A percentile compares a stretch with the other conserved stretches of the same genome.
These are phyloP conservation scores for Zoysia pacifica DNA, from an alignment of 176 grass and related monocot species.

Conservation along the genomic window DNA sequence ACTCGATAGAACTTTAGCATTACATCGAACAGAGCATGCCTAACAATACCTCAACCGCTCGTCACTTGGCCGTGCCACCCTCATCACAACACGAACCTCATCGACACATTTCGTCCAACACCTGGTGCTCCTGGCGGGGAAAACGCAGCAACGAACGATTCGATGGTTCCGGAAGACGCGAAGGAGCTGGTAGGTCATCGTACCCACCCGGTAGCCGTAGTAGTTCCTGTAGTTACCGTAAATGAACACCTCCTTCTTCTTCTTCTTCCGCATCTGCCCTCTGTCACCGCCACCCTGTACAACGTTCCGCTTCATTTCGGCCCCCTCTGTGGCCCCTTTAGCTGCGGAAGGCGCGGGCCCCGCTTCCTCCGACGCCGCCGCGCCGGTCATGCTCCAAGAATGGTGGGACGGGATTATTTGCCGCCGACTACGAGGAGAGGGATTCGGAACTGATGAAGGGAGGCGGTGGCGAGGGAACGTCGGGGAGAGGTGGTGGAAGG, in stretches of 20 bases:
- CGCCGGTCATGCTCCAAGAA: conserved; percentile 35
- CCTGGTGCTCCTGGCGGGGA: background rate
- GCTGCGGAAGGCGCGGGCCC: background rate
- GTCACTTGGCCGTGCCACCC: background rate
- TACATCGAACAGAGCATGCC: conserved; percentile 2
- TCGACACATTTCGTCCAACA: background rate
- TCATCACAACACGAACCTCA: background rate
- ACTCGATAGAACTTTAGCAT: background rate
- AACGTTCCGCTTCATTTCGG: conserved; percentile 15
- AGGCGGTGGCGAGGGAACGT: background rate
- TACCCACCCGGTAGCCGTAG: conserved; percentile 84
- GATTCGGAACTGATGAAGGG: background rate
- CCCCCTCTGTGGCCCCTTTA: conserved; percentile 5
- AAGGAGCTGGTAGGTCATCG: background rate
- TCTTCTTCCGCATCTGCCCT: conserved; percentile 61
- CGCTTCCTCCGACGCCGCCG: conserved; percentile 29
- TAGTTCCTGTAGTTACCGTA: conserved; percentile 96
- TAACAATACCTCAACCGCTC: background rate
- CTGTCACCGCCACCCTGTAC: background rate
- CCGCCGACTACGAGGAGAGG: background rate
- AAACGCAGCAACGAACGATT: background rate
- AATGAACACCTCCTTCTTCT: conserved; percentile 63
- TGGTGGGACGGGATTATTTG: conserved; percentile 6
- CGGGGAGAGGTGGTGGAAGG: background rate
- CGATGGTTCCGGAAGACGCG: background rate